Percentiles rank a stretch among this genome's conserved stretches.
Conservation (phyloP, 1,284 basidiomycete species). For the Heimioporus retisporus region DNA sequence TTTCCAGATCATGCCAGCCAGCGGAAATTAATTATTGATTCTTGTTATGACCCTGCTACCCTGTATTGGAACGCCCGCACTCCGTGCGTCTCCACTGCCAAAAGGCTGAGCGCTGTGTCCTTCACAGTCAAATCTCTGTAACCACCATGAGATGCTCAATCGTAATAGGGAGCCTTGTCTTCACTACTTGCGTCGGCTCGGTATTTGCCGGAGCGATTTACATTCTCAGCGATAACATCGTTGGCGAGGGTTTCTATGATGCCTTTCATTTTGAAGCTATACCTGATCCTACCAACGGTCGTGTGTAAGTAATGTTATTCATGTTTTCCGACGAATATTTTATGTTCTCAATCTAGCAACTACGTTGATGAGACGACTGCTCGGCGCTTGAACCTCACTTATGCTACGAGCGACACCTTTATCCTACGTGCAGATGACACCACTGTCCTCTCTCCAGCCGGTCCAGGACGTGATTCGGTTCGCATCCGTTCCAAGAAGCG, state of each 20-base stretch:
- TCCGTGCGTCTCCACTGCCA: too few species aligned
- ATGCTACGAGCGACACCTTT: conserved; percentile 56
- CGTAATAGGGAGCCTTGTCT: conserved; percentile 11
- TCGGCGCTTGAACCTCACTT: conserved; percentile 57
- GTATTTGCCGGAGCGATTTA: conserved; percentile 49
- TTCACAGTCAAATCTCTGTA: too few species aligned
- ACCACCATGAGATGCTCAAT: conserved; percentile 28
- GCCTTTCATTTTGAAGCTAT: conserved; percentile 57
- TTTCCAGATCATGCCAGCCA: too few species aligned
- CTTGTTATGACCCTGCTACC: too few species aligned
- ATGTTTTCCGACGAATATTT: background rate
- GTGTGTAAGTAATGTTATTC: conserved; percentile 49
- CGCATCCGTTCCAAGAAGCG: conserved; percentile 61
- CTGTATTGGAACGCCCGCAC: too few species aligned
- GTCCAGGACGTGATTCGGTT: conserved; percentile 69
- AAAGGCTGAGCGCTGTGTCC: too few species aligned
- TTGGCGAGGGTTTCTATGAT: conserved; percentile 54
- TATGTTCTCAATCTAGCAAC: conserved; percentile 48
- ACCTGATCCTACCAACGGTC: conserved; percentile 58
- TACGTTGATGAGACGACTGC: conserved; percentile 63
- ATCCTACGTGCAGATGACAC: conserved; percentile 65
- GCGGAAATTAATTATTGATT: too few species aligned
- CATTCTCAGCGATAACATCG: conserved; percentile 46
- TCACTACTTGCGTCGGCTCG: conserved; percentile 25
- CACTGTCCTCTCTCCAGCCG: conserved; percentile 54